Conservation (phyloP, 2,329 filamentous ascomycete genomes). For the Penicillium paneum region DNA sequence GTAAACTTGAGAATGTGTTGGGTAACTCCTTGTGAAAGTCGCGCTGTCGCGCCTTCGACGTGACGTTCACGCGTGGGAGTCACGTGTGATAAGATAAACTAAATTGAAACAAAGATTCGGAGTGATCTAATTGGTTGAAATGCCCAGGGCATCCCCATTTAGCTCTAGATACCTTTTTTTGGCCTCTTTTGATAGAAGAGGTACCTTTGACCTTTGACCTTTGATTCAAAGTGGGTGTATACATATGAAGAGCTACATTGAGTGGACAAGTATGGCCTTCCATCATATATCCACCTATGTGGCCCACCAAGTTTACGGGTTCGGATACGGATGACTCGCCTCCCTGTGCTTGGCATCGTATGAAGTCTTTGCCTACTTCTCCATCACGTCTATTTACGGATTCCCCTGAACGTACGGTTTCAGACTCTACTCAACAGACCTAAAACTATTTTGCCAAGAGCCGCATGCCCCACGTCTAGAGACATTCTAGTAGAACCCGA, state of each 20-base stretch:
- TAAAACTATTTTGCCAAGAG: slow-evolving; percentile 1
- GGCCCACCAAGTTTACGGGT: background rate
- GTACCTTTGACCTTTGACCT: background rate
- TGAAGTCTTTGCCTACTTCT: background rate
- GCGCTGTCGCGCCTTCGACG: slow-evolving; percentile 26
- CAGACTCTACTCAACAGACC: background rate
- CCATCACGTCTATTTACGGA: background rate
- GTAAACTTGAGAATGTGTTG: slow-evolving; percentile 10
- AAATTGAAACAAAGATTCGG: slow-evolving; percentile 1
- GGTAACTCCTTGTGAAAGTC: slow-evolving; percentile 16
- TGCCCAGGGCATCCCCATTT: background rate
- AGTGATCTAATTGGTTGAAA: background rate
- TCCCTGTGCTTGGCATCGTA: slow-evolving; percentile 7
- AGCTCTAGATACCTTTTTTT: no score
- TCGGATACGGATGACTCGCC: slow-evolving; percentile 15
- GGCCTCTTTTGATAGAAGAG: background rate
- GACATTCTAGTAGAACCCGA: slow-evolving; percentile 35
- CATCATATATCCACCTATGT: background rate
- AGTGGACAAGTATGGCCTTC: background rate
- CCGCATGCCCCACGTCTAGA: slow-evolving; percentile 21
- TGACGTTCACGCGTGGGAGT: slow-evolving; percentile 28
- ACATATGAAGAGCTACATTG: background rate
- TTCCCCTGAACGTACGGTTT: background rate
- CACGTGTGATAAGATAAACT: slow-evolving; percentile 24
- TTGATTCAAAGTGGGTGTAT: no score